These are phyloP conservation scores for Lycium barbarum DNA, from an alignment of 257 asterid genomes.

Conservation along the genomic window DNA sequence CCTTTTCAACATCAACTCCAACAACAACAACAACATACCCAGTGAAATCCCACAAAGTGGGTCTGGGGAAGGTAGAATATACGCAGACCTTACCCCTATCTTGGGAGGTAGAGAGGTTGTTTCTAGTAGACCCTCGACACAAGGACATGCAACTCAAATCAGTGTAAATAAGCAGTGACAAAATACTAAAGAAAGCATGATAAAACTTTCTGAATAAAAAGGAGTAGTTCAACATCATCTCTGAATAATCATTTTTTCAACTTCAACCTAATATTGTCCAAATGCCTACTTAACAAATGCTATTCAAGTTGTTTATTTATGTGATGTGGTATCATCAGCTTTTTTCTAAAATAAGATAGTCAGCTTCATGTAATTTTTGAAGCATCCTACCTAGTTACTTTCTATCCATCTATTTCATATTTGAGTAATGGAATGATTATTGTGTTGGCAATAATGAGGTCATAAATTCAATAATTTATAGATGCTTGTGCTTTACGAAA, in stretches of 20 bases:
- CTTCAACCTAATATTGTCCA: neutral
- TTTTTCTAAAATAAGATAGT: neutral
- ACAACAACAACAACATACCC: too few relatives aligned
- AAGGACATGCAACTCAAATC: too few relatives aligned
- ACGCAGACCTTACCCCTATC: too few relatives aligned
- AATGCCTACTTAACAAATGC: neutral
- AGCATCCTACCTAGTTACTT: neutral
- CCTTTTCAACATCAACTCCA: neutral
- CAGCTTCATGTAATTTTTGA: neutral
- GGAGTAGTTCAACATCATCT: too few relatives aligned
- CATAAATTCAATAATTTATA: neutral
- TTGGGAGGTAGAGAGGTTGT: too few relatives aligned
- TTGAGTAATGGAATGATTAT: neutral
- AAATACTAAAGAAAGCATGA: too few relatives aligned
- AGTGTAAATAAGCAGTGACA: too few relatives aligned
- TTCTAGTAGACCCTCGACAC: too few relatives aligned
- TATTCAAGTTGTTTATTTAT: conserved; percentile 6
- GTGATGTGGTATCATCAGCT: neutral
- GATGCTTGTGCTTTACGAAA: neutral
- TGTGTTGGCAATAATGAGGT: neutral
- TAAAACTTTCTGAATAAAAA: too few relatives aligned
- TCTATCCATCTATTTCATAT: neutral
- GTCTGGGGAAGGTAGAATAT: too few relatives aligned
- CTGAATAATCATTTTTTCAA: neutral
- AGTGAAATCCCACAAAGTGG: too few relatives aligned